Evolutionary conservation across 805 yeast genomes (phyloP), one percentile per base, ranked within the genome.

Genomic region (Teunomyces tritomae): DNA sequence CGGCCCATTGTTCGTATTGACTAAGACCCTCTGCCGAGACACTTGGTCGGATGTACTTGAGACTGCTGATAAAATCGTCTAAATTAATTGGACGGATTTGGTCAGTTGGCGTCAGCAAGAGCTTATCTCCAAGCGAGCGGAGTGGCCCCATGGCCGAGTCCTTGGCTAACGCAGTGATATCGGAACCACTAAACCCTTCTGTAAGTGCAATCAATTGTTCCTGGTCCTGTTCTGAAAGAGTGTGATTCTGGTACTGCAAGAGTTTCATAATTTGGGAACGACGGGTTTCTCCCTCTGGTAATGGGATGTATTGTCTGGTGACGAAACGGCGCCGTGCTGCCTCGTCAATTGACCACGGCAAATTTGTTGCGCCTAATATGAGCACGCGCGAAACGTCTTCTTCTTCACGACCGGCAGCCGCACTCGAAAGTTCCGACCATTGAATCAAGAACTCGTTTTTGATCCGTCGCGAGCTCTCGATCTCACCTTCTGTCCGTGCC

Each of bases 61-160:
- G 76, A 57, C 96, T 87, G 39, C 73, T 80, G 48, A 76, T 73
- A 62, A 94, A 92, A 64, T 92, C 99, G 7, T 70, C 70, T 43
- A 89, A 67, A 17, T 76, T 73, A 44, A 94, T 80, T 0, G 96
- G 84, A 46, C 98, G 72, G 47, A 92, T 90, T 49, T 82, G 82
- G 46, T 85, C 88, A 30, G 89, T 83, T 1, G 88, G 76, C 1
- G 84, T 79, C 61, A 71, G 65, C 53, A 92, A 73, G 47, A 92
- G 76, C 40, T 85, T 83, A 49, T 92, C 97, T 1, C 98, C 97
- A 20, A 92, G 70, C 35, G 89, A 85, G 53, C 99, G 76, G 32
- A 94, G 71, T 1, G 99, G 98, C 1, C 97, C 97, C 97, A 92
- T 91, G 1, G 99, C 97, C 2, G 97, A 95, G 64, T 92, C 97